phyloP scores from a whole-genome alignment of 768 basidiomycete genomes.

The Gyrodon lividus region DNA sequence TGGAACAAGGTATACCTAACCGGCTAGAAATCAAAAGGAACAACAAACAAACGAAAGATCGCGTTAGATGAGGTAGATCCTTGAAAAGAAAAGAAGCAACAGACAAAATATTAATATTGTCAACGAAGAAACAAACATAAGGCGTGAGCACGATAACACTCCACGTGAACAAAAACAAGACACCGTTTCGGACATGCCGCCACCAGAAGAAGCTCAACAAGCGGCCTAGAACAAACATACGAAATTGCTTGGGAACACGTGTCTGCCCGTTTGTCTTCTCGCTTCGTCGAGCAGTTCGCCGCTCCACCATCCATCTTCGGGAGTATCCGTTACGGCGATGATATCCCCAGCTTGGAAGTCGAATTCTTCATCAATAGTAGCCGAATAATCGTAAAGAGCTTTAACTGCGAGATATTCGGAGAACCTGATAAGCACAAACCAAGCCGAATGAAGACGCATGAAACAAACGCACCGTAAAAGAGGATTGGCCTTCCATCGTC shows the following conservation, averaged over 20 bases:
- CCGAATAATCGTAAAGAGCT: slow-evolving; percentile 84
- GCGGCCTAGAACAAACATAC: slow-evolving; percentile 65
- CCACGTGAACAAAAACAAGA: not conserved
- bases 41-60: not conserved
- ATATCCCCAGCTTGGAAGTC: slow-evolving; percentile 95
- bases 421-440: slow-evolving; percentile 4
- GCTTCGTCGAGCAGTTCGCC: slow-evolving; percentile 82
- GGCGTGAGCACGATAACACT: too few species aligned
- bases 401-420: slow-evolving; percentile 54
- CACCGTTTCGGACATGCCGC: not conserved
- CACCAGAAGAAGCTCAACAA: not conserved
- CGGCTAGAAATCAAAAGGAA: not conserved
- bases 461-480: slow-evolving; percentile 73
- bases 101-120: too few species aligned
- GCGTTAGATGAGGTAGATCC: not conserved
- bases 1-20: too few species aligned
- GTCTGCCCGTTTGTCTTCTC: slow-evolving; percentile 64
- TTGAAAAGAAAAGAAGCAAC: not conserved
- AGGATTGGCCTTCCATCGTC: slow-evolving; percentile 81
- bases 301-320: slow-evolving; percentile 98
- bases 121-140: too few species aligned
- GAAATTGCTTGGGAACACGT: slow-evolving; percentile 89
- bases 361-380: slow-evolving; percentile 90
- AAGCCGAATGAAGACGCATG: slow-evolving; percentile 3
- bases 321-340: slow-evolving; percentile 91